A percentile compares a stretch with the other conserved stretches of the same genome.
phyloP scores from a whole-genome alignment of 352 stramenopile species.

The Globisporangium okanoganense region DNA sequence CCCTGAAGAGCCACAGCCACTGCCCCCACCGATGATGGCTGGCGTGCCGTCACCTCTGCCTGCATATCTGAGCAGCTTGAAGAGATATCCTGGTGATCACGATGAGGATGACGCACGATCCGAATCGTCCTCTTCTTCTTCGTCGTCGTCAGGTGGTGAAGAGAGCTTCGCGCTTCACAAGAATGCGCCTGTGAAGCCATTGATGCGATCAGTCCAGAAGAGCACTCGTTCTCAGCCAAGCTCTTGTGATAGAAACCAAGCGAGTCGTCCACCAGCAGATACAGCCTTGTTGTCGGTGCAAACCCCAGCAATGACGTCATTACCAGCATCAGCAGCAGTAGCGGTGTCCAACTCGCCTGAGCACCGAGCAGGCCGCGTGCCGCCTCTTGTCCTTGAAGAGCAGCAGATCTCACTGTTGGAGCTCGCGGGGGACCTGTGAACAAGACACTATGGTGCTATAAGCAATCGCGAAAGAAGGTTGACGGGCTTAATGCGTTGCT shows the following conservation, averaged over 20 bases:
- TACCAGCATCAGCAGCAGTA: too few species aligned
- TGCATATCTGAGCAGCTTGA: conserved; percentile 29
- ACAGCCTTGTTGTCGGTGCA: neutral
- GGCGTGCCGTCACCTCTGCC: conserved; percentile 31
- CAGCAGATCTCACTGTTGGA: conserved; percentile 51
- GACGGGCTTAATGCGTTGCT: too few species aligned
- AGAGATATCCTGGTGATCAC: neutral
- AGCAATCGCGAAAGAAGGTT: too few species aligned
- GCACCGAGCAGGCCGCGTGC: conserved; percentile 3
- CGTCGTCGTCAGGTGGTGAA: conserved; percentile 25
- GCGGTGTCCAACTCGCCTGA: conserved; percentile 15
- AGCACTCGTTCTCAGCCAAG: neutral
- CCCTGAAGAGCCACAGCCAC: conserved; percentile 35
- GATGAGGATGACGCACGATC: neutral
- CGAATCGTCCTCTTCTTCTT: conserved; percentile 28
- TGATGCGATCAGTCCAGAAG: neutral
- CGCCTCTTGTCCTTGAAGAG: conserved; percentile 9
- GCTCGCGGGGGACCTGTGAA: conserved; percentile 27
- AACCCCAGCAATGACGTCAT: neutral
- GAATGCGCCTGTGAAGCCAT: neutral
- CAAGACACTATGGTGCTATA: neutral
- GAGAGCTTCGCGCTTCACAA: conserved; percentile 7
- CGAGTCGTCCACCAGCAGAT: neutral
- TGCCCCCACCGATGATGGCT: conserved; percentile 41
- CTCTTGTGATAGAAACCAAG: neutral